phyloP scores from a whole-genome alignment of 768 basidiomycete genomes.

The Boletus rubroflammeus region DNA sequence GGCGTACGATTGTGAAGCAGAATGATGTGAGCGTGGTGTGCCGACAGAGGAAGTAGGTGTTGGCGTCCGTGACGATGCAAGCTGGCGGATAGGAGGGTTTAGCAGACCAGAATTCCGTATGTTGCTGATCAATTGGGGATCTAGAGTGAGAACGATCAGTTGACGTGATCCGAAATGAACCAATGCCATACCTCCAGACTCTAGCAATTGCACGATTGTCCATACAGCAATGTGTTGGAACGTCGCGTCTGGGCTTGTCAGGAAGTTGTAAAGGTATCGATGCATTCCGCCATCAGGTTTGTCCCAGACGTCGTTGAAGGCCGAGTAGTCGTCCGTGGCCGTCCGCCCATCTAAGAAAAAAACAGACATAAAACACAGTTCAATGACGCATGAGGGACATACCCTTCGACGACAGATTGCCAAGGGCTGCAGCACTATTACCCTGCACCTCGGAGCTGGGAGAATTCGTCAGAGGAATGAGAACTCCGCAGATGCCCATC shows the following conservation, averaged over 20 bases:
- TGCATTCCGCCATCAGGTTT: constrained; percentile 98
- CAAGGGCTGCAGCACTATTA: constrained; percentile 95
- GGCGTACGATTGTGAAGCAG: constrained; percentile 67
- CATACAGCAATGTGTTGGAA: constrained; percentile 99
- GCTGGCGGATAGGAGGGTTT: constrained; percentile 80
- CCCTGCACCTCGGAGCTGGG: constrained; percentile 97
- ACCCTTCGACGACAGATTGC: constrained; percentile 97
- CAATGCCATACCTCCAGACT: constrained; percentile 72
- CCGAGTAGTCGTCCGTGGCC: constrained; percentile 84
- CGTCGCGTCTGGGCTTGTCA: constrained; percentile 89
- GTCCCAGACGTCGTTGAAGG: constrained; percentile 98
- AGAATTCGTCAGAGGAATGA: constrained; percentile 95
- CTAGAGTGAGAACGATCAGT: constrained; percentile 35
- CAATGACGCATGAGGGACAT: constrained; percentile 10
- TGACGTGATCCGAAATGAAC: background rate
- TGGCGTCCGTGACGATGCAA: constrained; percentile 68
- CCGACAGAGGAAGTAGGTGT: constrained; percentile 72
- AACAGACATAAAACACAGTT: background rate
- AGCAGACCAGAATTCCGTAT: constrained; percentile 82
- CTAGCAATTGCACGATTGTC: constrained; percentile 96
- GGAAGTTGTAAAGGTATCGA: constrained; percentile 88
- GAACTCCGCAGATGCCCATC: constrained; percentile 97
- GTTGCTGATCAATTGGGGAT: constrained; percentile 85
- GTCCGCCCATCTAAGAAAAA: constrained; percentile 61
- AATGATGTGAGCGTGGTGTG: constrained; percentile 68